phyloP scores from a whole-genome alignment of 768 basidiomycete species.

The Suillus cothurnatus region DNA sequence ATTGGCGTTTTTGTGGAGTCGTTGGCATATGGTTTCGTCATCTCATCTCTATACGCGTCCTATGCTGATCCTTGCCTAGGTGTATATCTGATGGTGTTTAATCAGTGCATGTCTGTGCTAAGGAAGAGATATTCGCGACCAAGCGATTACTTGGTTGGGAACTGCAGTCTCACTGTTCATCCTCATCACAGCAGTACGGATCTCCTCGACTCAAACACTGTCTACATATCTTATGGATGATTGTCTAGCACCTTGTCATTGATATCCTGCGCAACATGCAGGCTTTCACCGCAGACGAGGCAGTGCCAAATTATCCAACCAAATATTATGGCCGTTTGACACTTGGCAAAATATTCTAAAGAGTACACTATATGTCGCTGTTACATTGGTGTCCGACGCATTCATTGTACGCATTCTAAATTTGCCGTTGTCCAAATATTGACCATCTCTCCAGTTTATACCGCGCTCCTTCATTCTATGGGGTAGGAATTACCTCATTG shows the following conservation, averaged over 20 bases:
- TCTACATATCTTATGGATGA: neutral
- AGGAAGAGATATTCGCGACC: conserved; percentile 15
- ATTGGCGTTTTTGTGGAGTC: conserved; percentile 16
- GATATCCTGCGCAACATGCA: conserved; percentile 26
- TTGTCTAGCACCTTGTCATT: conserved; percentile 25
- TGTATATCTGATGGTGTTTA: conserved; percentile 15
- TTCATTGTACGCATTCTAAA: conserved; percentile 25
- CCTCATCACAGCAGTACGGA: conserved; percentile 15
- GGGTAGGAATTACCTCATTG: conserved; percentile 21
- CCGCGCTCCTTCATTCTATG: conserved; percentile 28
- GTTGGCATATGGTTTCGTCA: conserved; percentile 12
- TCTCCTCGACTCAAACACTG: neutral
- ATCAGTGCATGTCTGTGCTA: conserved; percentile 11
- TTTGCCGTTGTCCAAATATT: neutral
- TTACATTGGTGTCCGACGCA: conserved; percentile 28
- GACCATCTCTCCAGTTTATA: conserved; percentile 21
- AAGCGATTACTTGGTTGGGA: conserved; percentile 14
- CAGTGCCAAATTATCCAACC: conserved; percentile 17
- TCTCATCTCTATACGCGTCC: neutral
- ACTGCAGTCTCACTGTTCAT: conserved; percentile 17
- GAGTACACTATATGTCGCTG: conserved; percentile 23
- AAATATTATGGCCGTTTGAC: conserved; percentile 22
- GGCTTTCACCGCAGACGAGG: conserved; percentile 23
- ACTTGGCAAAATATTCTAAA: conserved; percentile 26
- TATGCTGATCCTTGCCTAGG: conserved; percentile 1